Percentiles rank a stretch among this genome's conserved stretches.
Conservation (phyloP, 768 basidiomycete genomes). For the Mycena rebaudengoi region DNA sequence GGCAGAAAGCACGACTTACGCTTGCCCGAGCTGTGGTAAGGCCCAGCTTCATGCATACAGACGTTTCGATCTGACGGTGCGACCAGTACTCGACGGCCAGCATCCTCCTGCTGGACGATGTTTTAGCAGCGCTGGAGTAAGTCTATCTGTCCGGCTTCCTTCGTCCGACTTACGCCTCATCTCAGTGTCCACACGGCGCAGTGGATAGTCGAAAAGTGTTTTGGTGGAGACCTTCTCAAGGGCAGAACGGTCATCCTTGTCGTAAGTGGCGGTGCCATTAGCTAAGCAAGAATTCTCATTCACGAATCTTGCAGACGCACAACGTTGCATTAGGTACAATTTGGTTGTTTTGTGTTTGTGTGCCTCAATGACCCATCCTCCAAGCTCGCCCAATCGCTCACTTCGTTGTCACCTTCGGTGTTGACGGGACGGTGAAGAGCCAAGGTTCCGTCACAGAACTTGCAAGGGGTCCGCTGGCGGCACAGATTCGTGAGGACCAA, state of each 20-base stretch:
- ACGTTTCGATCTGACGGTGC: no score
- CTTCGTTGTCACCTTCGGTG: conserved; percentile 52
- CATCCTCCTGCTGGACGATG: conserved; percentile 77
- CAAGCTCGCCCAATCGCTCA: conserved; percentile 46
- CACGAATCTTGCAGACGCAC: conserved; percentile 45
- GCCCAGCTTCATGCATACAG: background rate
- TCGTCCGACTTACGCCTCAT: background rate
- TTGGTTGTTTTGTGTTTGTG: no score
- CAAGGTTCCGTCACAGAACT: conserved; percentile 50
- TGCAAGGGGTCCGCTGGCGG: conserved; percentile 46
- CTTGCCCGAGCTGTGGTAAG: conserved; percentile 50
- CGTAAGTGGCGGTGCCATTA: conserved; percentile 41
- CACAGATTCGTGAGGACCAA: conserved; percentile 38
- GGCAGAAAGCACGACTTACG: conserved; percentile 55
- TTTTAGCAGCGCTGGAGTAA: conserved; percentile 67
- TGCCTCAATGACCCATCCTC: no score
- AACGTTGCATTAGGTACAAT: conserved; percentile 56
- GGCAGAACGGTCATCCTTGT: conserved; percentile 88
- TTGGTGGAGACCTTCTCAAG: conserved; percentile 80
- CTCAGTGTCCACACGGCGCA: conserved; percentile 75
- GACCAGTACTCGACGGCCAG: conserved; percentile 57
- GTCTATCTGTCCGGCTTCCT: background rate
- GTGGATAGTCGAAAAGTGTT: conserved; percentile 81
- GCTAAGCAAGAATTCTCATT: background rate
- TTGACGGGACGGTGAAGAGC: conserved; percentile 48